Conservation (phyloP, 2,329 filamentous ascomycete species). For the Microdochium trichocladiopsis region DNA sequence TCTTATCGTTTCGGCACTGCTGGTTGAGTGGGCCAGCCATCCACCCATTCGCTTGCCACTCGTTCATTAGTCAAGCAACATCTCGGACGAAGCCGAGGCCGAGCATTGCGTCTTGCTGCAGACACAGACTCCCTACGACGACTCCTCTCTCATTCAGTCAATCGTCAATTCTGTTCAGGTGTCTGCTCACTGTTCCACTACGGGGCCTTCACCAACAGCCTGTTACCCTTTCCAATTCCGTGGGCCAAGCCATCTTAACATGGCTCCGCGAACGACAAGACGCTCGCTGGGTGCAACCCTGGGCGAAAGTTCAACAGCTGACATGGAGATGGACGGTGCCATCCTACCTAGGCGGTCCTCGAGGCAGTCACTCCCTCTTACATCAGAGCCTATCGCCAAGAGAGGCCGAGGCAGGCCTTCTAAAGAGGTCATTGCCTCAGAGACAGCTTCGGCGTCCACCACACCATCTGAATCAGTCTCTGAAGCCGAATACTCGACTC, state of each 20-base stretch:
- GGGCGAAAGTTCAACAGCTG: background rate
- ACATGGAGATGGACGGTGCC: background rate
- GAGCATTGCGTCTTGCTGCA: no score
- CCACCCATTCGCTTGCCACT: no score
- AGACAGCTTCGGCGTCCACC: background rate
- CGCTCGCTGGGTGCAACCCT: constrained; percentile 5
- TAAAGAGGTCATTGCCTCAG: constrained; percentile 12
- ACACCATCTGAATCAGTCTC: constrained; percentile 12
- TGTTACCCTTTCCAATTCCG: background rate
- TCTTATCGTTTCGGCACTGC: no score
- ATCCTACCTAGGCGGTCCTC: background rate
- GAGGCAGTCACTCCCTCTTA: background rate
- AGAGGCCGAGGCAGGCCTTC: constrained; percentile 18
- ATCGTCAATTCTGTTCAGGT: no score
- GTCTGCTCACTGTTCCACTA: no score
- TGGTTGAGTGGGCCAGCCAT: no score
- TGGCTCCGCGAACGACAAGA: constrained; percentile 15
- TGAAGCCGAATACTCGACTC: constrained; percentile 32
- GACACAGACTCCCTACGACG: no score
- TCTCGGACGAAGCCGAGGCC: no score
- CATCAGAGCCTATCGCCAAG: constrained; percentile 8
- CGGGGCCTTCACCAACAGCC: background rate
- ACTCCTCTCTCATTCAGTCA: no score
- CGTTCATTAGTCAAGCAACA: no score
- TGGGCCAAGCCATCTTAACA: constrained; percentile 2